phyloP scores from a whole-genome alignment of 1,139 yeast species.

The Magnusiomyces fungicola region DNA sequence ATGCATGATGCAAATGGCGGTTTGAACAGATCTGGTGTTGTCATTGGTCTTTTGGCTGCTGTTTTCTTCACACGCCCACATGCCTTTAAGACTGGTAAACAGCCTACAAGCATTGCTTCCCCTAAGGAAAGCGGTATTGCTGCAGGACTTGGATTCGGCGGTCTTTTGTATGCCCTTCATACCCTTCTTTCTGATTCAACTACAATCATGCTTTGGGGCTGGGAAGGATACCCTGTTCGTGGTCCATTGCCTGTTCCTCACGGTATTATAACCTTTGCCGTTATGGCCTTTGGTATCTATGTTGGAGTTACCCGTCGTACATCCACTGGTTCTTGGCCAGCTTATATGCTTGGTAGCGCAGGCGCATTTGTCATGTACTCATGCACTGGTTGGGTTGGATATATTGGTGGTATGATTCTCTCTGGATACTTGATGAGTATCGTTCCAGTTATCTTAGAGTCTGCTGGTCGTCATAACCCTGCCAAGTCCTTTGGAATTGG shows the following conservation, averaged over 20 bases:
- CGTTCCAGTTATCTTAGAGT: slow-evolving; percentile 56
- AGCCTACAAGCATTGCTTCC: slow-evolving; percentile 11
- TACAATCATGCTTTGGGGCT: slow-evolving; percentile 79
- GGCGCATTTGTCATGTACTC: slow-evolving; percentile 46
- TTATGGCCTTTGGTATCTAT: slow-evolving; percentile 53
- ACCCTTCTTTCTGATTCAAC: slow-evolving; percentile 79
- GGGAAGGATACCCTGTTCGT: slow-evolving; percentile 84
- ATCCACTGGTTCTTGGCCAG: slow-evolving; percentile 23
- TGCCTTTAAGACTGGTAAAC: slow-evolving; percentile 15
- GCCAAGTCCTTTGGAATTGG: slow-evolving; percentile 52
- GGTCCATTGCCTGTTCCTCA: slow-evolving; percentile 93
- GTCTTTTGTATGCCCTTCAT: slow-evolving; percentile 62
- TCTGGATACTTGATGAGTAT: slow-evolving; percentile 56
- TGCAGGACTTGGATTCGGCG: slow-evolving; percentile 69
- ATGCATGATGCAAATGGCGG: slow-evolving; percentile 87
- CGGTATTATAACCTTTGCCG: slow-evolving; percentile 59
- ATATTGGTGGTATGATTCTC: slow-evolving; percentile 63
- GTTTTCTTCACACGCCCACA: slow-evolving; percentile 42
- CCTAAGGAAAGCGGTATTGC: slow-evolving; percentile 32
- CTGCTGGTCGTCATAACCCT: slow-evolving; percentile 52
- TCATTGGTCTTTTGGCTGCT: slow-evolving; percentile 59
- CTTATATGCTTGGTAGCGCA: slow-evolving; percentile 36
- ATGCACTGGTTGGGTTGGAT: slow-evolving; percentile 75
- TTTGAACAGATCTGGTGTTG: slow-evolving; percentile 63
- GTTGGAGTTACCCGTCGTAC: slow-evolving; percentile 34